Evolutionary conservation across 495 filamentous ascomycete genomes (phyloP), one percentile per base, ranked within the genome.

Genomic region (Hypoxylon fuscum): DNA sequence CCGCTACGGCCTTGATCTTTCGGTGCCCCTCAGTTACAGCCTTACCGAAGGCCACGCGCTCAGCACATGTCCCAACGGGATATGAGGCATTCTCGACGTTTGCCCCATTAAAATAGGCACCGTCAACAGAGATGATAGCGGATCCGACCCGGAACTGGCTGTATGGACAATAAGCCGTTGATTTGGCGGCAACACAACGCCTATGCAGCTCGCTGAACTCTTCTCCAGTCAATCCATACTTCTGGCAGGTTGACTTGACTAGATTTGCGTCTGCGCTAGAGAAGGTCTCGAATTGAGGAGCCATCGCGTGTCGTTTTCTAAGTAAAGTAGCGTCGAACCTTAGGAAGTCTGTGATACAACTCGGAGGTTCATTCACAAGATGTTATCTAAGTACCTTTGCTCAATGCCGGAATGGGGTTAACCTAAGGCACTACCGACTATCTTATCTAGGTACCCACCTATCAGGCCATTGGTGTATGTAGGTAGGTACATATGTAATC

Each of bases 31-130:
- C 80, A 12, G 71, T 80, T 45, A 97, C 81, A n/a, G 95, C 95
- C 49, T 85, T 91, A 2, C 83, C 89, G 61, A 97, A 76, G 2
- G 94, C 90, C 9, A 91, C 89, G 29, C 93, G 80, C 82, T 98
- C 95, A n/a, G 95, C 95, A 71, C 95, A 98, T 0, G 90, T 94
- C 0, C 90, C 90, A 17, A 97, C 92, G 4, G 94, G 93, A 70
- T 96, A 98, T 20, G 88, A 81, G 1, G 90, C 95, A 74, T 98
- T 98, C 77, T 98, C 95, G 22, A 98, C 86, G 74, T 98, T 98
- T 42, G 89, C 93, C 17, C 95, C 95, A 42, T 76, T 70, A 64
- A 92, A 79, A 62, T 83, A 89, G 47, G 77, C 76, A n/a, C 81
- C 85, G 21, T 83, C 79, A 15, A 76, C 59, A 14, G 87, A 86